A percentile compares a stretch with the other conserved stretches of the same genome.
phyloP scores from a whole-genome alignment of 306 rosid genomes.

The Sicyos edulis region DNA sequence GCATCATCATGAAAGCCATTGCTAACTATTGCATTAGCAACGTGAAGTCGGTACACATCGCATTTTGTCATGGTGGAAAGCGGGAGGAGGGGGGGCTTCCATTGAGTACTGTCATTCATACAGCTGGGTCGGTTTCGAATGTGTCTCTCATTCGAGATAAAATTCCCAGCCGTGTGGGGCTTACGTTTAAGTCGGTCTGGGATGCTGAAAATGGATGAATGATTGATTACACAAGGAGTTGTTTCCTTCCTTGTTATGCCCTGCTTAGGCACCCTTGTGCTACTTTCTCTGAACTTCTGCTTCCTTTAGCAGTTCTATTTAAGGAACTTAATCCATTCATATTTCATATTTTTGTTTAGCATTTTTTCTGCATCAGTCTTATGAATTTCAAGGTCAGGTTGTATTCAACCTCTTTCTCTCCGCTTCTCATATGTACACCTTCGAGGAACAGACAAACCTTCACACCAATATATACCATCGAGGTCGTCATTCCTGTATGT shows the following conservation, averaged over 20 bases:
- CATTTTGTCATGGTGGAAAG: conserved; percentile 15
- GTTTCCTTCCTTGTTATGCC: conserved; percentile 11
- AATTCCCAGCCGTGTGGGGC: not conserved
- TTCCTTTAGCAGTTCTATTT: conserved; percentile 17
- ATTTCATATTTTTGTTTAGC: conserved; percentile 19
- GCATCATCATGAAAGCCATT: conserved; percentile 25
- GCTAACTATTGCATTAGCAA: conserved; percentile 25
- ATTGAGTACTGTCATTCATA: conserved; percentile 4
- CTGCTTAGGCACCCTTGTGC: conserved; percentile 19
- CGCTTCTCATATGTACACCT: conserved; percentile 17
- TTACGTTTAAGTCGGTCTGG: not conserved
- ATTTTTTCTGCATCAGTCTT: conserved; percentile 10
- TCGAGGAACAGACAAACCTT: not conserved
- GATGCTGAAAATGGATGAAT: conserved; percentile 13
- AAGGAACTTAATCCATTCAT: conserved; percentile 18
- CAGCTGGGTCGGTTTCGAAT: conserved; percentile 6
- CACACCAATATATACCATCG: conserved; percentile 16
- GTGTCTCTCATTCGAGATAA: conserved; percentile 15
- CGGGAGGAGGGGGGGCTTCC: conserved; percentile 5
- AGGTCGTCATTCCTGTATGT: conserved; percentile 11
- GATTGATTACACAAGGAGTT: conserved; percentile 7
- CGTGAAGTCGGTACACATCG: conserved; percentile 15
- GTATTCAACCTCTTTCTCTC: conserved; percentile 7
- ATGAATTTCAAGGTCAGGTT: conserved; percentile 14
- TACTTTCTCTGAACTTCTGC: conserved; percentile 18